Evolutionary conservation across 352 stramenopile genomes (phyloP).

Genomic region (Phytophthora chlamydospora): DNA sequence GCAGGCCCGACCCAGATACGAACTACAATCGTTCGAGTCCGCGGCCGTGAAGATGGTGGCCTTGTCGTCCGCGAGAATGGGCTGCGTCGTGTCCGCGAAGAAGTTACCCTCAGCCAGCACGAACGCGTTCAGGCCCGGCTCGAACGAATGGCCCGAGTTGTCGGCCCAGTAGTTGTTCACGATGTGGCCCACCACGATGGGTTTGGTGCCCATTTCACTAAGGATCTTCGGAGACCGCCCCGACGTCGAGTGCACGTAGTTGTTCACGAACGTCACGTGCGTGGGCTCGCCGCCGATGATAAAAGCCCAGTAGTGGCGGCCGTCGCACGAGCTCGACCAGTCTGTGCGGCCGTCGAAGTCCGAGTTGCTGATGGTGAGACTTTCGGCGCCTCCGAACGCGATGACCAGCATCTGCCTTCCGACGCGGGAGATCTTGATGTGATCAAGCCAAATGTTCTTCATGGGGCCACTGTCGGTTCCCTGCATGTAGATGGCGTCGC

Average conservation of each 20-base stretch:
- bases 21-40: no score
- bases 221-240: conserved; percentile 40
- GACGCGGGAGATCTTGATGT: conserved; percentile 45
- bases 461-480: conserved; percentile 23
- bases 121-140: conserved; percentile 18
- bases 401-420: conserved; percentile 49
- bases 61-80: conserved; percentile 11
- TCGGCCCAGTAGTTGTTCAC: conserved; percentile 53
- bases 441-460: conserved; percentile 49
- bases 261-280: conserved; percentile 39
- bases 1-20: no score
- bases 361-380: conserved; percentile 56
- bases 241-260: conserved; percentile 47
- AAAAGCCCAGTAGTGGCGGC: conserved; percentile 53
- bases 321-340: conserved; percentile 50
- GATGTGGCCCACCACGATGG: conserved; percentile 38
- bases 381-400: conserved; percentile 38
- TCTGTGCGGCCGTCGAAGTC: conserved; percentile 50
- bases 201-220: conserved; percentile 9
- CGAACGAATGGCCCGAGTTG: conserved; percentile 48
- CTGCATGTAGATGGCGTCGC: conserved; percentile 32
- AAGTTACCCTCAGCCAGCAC: conserved; percentile 50
- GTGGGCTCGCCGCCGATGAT: conserved; percentile 29
- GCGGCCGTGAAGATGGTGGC: conserved; percentile 10
- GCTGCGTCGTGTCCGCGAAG: conserved; percentile 36